Evolutionary conservation across 1,284 basidiomycete genomes (phyloP).

Genomic region (Naganishia cerealis): DNA sequence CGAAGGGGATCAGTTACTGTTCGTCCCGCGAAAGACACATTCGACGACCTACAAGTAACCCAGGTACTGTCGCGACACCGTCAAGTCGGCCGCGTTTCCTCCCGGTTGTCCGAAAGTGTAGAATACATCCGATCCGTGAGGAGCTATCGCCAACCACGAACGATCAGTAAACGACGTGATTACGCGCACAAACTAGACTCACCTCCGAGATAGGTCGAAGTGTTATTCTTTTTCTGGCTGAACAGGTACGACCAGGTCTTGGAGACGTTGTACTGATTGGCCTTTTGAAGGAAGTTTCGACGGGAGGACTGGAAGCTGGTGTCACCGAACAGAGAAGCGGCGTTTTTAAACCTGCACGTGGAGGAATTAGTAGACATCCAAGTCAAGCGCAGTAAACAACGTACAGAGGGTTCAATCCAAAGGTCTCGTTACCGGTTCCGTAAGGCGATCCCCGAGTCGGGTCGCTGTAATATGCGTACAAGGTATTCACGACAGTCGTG

Average conservation of each 20-base stretch:
- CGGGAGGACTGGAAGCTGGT: constrained; percentile 42
- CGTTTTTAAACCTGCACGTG: constrained; percentile 39
- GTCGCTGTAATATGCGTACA: constrained; percentile 43
- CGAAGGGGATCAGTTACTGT: not conserved
- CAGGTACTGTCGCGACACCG: constrained; percentile 41
- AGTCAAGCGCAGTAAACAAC: not conserved
- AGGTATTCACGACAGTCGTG: constrained; percentile 31
- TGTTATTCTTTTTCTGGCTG: constrained; percentile 36
- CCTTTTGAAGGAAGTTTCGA: constrained; percentile 41
- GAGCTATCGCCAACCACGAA: constrained; percentile 28
- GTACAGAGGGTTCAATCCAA: constrained; percentile 37
- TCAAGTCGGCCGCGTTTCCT: constrained; percentile 34
- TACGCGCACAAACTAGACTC: constrained; percentile 23
- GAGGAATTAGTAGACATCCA: not conserved
- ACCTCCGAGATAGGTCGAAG: constrained; percentile 37
- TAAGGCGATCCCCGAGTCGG: constrained; percentile 46
- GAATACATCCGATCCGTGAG: constrained; percentile 41
- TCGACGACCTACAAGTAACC: constrained; percentile 45
- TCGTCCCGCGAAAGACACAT: not conserved
- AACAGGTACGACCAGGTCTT: constrained; percentile 47
- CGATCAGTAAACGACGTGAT: not conserved
- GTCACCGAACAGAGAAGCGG: constrained; percentile 43
- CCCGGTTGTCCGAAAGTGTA: constrained; percentile 40
- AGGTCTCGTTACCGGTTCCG: constrained; percentile 48
- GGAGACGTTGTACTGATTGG: constrained; percentile 37